phyloP scores from a whole-genome alignment of 495 filamentous ascomycete genomes.

The Penicillium macrosclerotiorum region DNA sequence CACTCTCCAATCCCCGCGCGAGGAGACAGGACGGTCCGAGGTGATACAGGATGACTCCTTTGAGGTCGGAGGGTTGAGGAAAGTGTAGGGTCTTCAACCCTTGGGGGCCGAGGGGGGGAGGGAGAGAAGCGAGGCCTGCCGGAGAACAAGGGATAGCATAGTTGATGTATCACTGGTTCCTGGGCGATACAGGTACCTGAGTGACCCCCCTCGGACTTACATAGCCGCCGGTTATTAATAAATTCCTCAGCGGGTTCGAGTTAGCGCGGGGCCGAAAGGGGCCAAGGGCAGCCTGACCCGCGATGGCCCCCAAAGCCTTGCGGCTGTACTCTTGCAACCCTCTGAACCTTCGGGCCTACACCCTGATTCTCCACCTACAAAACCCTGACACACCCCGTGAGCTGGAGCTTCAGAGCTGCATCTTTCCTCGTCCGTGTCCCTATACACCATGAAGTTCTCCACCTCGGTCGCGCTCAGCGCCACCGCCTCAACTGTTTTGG shows the following conservation, averaged over 20 bases:
- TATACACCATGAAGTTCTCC: conserved; percentile 30
- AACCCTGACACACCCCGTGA: conserved; percentile 1
- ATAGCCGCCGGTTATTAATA: conserved; percentile 11
- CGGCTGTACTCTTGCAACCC: too few species aligned
- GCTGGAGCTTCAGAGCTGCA: too few species aligned
- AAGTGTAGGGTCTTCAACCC: too few species aligned
- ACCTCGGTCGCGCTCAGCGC: conserved; percentile 32
- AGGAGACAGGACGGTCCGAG: background rate
- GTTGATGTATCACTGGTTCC: too few species aligned
- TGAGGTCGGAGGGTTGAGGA: too few species aligned
- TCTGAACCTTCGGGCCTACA: background rate
- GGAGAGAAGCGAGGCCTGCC: too few species aligned
- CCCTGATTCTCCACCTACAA: conserved; percentile 9
- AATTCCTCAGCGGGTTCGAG: background rate
- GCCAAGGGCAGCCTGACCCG: too few species aligned
- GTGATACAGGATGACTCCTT: conserved; percentile 1
- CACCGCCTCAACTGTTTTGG: conserved; percentile 30
- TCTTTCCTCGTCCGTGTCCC: conserved; percentile 2
- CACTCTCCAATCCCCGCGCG: conserved; percentile 20
- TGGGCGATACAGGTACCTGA: too few species aligned
- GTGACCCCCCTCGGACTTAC: too few species aligned
- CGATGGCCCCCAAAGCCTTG: too few species aligned
- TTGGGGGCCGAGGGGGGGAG: too few species aligned
- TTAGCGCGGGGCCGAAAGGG: conserved; percentile 25
- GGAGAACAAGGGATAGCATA: too few species aligned